Evolutionary conservation across 352 stramenopile species (phyloP).

Genomic region (Phytophthora podocarpi): DNA sequence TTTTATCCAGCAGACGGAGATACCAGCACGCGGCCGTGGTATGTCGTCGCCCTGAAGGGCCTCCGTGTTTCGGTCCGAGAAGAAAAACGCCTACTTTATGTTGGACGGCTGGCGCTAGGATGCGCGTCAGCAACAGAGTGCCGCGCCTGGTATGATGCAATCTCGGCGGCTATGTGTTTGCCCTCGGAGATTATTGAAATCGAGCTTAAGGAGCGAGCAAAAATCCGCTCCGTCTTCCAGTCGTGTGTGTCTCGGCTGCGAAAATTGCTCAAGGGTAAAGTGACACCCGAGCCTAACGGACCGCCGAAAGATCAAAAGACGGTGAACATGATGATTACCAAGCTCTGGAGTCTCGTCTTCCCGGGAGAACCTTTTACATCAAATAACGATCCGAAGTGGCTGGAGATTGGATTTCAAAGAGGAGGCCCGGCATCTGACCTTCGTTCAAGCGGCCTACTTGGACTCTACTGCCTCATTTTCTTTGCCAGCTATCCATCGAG

Average conservation of each 20-base stretch:
- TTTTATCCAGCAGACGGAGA: conserved; percentile 80
- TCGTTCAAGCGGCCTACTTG: conserved; percentile 82
- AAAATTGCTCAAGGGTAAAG: conserved; percentile 77
- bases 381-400: conserved; percentile 78
- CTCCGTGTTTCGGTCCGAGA: conserved; percentile 70
- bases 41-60: conserved; percentile 71
- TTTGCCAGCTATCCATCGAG: conserved; percentile 72
- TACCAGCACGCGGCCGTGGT: conserved; percentile 71
- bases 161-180: conserved; percentile 62
- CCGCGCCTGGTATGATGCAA: conserved; percentile 76
- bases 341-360: conserved; percentile 73
- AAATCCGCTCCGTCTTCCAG: conserved; percentile 72
- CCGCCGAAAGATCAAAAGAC: conserved; percentile 73
- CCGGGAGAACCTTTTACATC: conserved; percentile 64
- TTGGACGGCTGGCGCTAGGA: conserved; percentile 65
- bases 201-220: conserved; percentile 76
- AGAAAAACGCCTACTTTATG: conserved; percentile 65
- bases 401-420: conserved; percentile 85
- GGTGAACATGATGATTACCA: conserved; percentile 81
- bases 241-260: conserved; percentile 71
- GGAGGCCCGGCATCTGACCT: conserved; percentile 83
- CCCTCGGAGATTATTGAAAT: conserved; percentile 76
- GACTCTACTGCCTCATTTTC: conserved; percentile 85
- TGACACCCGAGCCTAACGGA: conserved; percentile 74
- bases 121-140: conserved; percentile 60